Evolutionary conservation across 2,329 filamentous ascomycete species (phyloP).

Genomic region (Pseudocercospora eumusae): DNA sequence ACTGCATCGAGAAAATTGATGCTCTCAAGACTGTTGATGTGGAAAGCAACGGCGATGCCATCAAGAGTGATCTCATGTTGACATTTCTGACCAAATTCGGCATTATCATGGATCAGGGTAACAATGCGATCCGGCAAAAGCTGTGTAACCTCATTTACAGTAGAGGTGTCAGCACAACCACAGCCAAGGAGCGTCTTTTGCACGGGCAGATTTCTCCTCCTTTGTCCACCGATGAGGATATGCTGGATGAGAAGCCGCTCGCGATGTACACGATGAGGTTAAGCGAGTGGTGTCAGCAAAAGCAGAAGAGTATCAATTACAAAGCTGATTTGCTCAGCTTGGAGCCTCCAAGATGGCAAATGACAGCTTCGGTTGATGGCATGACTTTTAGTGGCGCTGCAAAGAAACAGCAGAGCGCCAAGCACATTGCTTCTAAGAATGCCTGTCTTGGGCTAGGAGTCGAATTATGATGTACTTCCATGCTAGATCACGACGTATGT

Average conservation of each 20-base stretch:
- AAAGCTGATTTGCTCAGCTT: not conserved
- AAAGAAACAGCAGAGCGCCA: not conserved
- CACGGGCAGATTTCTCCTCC: not conserved
- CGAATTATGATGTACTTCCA: no score
- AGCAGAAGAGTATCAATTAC: not conserved
- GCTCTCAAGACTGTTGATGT: not conserved
- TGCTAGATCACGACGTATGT: no score
- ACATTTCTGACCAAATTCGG: not conserved
- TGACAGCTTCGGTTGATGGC: not conserved
- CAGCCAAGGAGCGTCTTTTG: not conserved
- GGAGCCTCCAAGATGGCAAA: not conserved
- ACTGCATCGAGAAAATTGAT: not conserved
- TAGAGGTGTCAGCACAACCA: not conserved
- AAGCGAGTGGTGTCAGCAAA: not conserved
- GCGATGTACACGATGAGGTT: not conserved
- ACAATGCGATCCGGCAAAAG: not conserved
- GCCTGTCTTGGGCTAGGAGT: not conserved
- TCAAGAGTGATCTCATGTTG: not conserved
- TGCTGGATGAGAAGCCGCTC: not conserved
- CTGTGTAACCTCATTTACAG: not conserved
- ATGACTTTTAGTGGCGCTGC: not conserved
- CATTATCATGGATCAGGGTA: not conserved
- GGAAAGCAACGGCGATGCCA: not conserved
- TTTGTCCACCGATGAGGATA: not conserved
- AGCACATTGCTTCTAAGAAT: constrained; percentile 2